Percentiles rank a stretch among this genome's conserved stretches.
phyloP scores from a whole-genome alignment of 2,329 filamentous ascomycete genomes.

The Trichoderma polysporum region DNA sequence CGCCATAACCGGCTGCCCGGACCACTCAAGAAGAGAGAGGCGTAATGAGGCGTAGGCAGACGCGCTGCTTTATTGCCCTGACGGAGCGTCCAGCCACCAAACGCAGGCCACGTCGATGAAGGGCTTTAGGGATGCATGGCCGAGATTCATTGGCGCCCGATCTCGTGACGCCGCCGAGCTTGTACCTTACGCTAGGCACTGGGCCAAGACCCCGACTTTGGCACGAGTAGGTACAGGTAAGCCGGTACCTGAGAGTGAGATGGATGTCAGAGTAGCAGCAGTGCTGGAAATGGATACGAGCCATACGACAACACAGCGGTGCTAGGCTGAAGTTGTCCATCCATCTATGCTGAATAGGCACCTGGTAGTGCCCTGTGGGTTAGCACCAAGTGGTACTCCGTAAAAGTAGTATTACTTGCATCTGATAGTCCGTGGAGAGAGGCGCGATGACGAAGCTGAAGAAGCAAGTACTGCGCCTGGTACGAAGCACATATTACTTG shows the following conservation, averaged over 20 bases:
- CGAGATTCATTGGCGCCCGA: slow-evolving; percentile 14
- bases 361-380: not conserved
- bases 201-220: not conserved
- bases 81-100: not conserved
- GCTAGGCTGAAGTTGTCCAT: not conserved
- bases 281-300: not conserved
- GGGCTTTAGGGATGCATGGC: not conserved
- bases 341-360: too few species aligned
- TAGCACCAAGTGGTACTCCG: too few species aligned
- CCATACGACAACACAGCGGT: not conserved
- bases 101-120: slow-evolving; percentile 15
- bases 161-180: not conserved
- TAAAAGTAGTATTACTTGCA: not conserved
- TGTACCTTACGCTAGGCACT: slow-evolving; percentile 15
- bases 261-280: not conserved
- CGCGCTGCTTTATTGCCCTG: not conserved
- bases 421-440: not conserved
- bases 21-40: not conserved
- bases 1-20: too few species aligned
- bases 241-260: not conserved
- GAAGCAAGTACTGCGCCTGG: not conserved
- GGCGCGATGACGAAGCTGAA: not conserved
- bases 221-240: not conserved
- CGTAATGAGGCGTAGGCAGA: not conserved
- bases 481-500: not conserved